Conservation (phyloP, 2,329 filamentous ascomycete species). For the Cladosporium sp. region DNA sequence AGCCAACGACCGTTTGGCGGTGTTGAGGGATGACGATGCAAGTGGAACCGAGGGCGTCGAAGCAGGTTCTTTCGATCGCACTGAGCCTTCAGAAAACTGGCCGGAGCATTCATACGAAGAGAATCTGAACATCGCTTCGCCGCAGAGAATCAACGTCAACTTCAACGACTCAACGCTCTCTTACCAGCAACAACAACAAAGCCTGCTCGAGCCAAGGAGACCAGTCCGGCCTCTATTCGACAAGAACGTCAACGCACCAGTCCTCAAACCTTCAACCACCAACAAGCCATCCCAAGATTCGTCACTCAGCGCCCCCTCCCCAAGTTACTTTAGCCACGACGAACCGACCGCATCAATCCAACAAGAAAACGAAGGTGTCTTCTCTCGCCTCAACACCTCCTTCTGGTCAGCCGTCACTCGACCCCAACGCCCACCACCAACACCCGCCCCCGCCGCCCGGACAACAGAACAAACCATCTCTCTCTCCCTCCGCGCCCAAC, state of each 20-base stretch:
- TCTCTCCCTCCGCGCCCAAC: constrained; percentile 21
- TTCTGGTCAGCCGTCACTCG: constrained; percentile 28
- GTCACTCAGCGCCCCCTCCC: neutral
- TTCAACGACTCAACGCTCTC: constrained; percentile 29
- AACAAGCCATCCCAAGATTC: neutral
- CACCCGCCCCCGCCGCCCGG: constrained; percentile 3
- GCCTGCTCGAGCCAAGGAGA: constrained; percentile 14
- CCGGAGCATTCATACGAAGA: constrained; percentile 28
- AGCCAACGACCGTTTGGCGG: neutral
- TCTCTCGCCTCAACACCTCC: constrained; percentile 22
- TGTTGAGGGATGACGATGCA: neutral
- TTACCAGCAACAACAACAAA: constrained; percentile 10
- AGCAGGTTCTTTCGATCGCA: too few species aligned
- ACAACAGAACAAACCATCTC: constrained; percentile 15
- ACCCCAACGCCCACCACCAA: constrained; percentile 18
- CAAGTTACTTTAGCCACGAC: constrained; percentile 8
- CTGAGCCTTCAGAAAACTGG: neutral
- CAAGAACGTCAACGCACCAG: constrained; percentile 27
- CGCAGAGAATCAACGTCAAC: constrained; percentile 31
- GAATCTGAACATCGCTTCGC: constrained; percentile 32
- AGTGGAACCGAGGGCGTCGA: too few species aligned
- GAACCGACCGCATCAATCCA: neutral
- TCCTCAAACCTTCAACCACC: constrained; percentile 23
- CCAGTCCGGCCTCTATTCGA: constrained; percentile 24
- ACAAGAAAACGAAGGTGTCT: constrained; percentile 14